Evolutionary conservation across 495 filamentous ascomycete species (phyloP).

Genomic region (Bombardia bombarda): DNA sequence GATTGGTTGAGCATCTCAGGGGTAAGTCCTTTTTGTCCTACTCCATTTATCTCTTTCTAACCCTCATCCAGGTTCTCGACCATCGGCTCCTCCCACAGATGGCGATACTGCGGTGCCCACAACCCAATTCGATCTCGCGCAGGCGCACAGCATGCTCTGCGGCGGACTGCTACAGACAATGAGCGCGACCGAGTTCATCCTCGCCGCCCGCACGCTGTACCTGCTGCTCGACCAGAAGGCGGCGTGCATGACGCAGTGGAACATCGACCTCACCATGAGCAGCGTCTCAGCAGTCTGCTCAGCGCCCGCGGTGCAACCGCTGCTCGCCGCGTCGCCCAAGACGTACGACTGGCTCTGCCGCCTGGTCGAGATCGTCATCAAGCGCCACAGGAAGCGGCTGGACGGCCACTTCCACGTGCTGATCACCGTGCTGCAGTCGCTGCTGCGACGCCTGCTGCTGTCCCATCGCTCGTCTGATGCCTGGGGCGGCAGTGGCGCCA

Average conservation of each 20-base stretch:
- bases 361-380: constrained; percentile 54
- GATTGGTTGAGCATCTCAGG: constrained; percentile 17
- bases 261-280: constrained; percentile 57
- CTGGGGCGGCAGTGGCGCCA: not conserved
- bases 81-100: not conserved
- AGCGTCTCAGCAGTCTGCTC: constrained; percentile 48
- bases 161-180: constrained; percentile 2
- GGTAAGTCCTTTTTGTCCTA: constrained; percentile 1
- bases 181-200: constrained; percentile 38
- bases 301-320: constrained; percentile 4
- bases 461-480: too few species aligned
- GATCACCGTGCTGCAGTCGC: constrained; percentile 50
- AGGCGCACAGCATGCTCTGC: constrained; percentile 22
- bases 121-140: constrained; percentile 19
- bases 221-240: constrained; percentile 50
- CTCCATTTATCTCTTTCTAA: not conserved
- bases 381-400: constrained; percentile 37
- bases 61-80: constrained; percentile 4
- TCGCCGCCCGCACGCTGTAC: constrained; percentile 46
- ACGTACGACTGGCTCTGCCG: constrained; percentile 47
- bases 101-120: not conserved
- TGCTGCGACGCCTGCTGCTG: constrained; percentile 38
- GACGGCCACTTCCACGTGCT: constrained; percentile 60
- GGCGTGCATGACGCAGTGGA: constrained; percentile 55
- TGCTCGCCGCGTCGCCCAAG: constrained; percentile 19